Conservation (phyloP, 2,329 filamentous ascomycete genomes). For the Corynespora cassiicola region DNA sequence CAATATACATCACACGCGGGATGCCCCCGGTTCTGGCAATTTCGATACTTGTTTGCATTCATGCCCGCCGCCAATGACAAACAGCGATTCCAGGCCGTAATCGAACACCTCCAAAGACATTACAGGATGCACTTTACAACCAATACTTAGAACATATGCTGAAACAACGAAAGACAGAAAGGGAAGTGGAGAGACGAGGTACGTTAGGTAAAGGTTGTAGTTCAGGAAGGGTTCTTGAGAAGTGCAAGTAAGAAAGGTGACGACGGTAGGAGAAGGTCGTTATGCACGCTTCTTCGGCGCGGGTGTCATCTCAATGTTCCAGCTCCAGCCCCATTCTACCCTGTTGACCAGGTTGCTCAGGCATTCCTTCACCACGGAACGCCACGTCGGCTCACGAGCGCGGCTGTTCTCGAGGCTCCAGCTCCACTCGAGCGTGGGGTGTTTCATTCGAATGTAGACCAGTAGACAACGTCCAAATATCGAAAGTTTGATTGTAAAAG, state of each 20-base stretch:
- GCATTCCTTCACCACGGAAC: conserved; percentile 27
- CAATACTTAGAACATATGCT: no score
- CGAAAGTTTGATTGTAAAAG: conserved; percentile 32
- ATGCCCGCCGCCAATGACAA: conserved; percentile 15
- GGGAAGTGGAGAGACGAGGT: no score
- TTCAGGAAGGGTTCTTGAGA: conserved; percentile 13
- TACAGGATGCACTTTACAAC: conserved; percentile 16
- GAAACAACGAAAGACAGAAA: no score
- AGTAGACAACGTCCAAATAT: conserved; percentile 31
- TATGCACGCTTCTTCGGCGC: conserved; percentile 22
- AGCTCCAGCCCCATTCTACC: conserved; percentile 37
- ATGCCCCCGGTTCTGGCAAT: conserved; percentile 17
- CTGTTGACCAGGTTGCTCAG: conserved; percentile 21
- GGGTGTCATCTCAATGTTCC: conserved; percentile 28
- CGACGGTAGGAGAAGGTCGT: conserved; percentile 16
- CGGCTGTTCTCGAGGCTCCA: conserved; percentile 15
- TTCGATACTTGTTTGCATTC: conserved; percentile 30
- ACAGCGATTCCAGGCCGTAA: no score
- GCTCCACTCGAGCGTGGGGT: conserved; percentile 18
- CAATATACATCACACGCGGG: no score
- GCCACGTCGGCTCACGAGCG: conserved; percentile 27
- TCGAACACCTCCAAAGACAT: conserved; percentile 19
- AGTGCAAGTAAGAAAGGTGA: conserved; percentile 10
- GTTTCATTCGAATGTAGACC: conserved; percentile 32
- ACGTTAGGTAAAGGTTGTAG: conserved; percentile 17